Conservation (phyloP, 2,329 filamentous ascomycete species). For the Alternaria ventricosa region DNA sequence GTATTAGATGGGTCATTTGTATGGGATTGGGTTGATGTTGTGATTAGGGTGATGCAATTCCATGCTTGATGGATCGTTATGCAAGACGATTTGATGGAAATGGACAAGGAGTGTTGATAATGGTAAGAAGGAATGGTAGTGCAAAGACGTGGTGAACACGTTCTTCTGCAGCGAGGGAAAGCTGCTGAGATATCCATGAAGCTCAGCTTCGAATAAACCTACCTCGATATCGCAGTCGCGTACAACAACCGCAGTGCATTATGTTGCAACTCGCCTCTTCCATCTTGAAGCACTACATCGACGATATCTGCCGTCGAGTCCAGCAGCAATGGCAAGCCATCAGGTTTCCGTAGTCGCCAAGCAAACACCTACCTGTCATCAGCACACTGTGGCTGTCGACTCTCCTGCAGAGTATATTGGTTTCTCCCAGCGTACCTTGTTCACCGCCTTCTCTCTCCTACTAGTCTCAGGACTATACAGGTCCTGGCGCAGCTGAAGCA, state of each 20-base stretch:
- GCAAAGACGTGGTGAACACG: not conserved
- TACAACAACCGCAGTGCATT: conserved; percentile 74
- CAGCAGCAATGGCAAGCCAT: conserved; percentile 71
- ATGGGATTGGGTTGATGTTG: not conserved
- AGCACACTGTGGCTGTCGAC: conserved; percentile 12
- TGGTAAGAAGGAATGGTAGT: not conserved
- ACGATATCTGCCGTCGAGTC: conserved; percentile 78
- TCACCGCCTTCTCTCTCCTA: conserved; percentile 46
- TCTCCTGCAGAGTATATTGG: not conserved
- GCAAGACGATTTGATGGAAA: not conserved
- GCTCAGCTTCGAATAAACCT: conserved; percentile 14
- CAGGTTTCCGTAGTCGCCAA: conserved; percentile 40
- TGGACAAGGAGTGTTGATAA: not conserved
- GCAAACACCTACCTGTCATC: conserved; percentile 40
- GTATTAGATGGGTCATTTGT: not conserved
- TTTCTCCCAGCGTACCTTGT: conserved; percentile 42
- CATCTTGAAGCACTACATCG: conserved; percentile 72
- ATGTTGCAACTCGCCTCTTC: conserved; percentile 52
- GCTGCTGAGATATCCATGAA: not conserved
- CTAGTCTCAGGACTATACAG: conserved; percentile 61
- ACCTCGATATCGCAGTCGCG: conserved; percentile 76
- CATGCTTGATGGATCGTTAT: not conserved
- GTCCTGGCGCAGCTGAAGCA: conserved; percentile 68
- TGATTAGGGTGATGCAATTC: not conserved
- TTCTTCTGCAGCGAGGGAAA: not conserved